Base-by-base conservation (phyloP, 352 stramenopile genomes). In the Phytophthora foliorum region DNA sequence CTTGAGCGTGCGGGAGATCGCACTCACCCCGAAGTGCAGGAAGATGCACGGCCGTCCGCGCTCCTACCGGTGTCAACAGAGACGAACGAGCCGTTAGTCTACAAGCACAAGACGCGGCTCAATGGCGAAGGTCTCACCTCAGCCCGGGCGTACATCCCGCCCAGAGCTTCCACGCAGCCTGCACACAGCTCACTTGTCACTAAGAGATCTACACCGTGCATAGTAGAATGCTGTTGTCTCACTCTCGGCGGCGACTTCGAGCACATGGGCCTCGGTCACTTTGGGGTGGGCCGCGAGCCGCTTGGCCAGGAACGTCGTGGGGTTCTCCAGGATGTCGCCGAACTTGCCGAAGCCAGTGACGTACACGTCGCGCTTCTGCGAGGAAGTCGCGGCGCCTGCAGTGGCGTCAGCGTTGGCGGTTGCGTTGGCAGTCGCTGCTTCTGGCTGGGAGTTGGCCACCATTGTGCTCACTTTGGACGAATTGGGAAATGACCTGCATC, bases 321-420 rank as follows among this genome's bases (percentile, higher is more conserved):
- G 86, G 66, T 96, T 96, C 50, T 93, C 81, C 13, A 89, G 32
- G 32, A 96, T 90, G 69, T 94, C 71, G 42, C 82, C 89, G 53
- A 96, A 96, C 69, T 91, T 90, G 74, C 86, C 89, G 38, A 96
- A 96, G 48, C 89, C 86, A 38, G 89, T 96, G 41, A 94, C 68
- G 70, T 89, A 92, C 68, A 93, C 86, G 50, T 86, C 81, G 45
- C 84, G 82, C 45, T 69, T 73, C 56, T 69, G 62, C 4, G 54
- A 48, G 14, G 41, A 11, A 11, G 31, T 34, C 0, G 56, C 31
- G 21, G 50, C 57, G 10, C 46, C 54, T 44, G 54, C 41, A 42
- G 50, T 68, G 16, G 46, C 34, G 34, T 65, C 45, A 11, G 31
- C 22, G 3, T 31, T 6, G 6, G 24, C 36, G 14, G 5, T 59